Percentiles rank a stretch among this genome's conserved stretches.
Evolutionary conservation across 495 filamentous ascomycete genomes (phyloP).

Genomic region (Xylaria cubensis): DNA sequence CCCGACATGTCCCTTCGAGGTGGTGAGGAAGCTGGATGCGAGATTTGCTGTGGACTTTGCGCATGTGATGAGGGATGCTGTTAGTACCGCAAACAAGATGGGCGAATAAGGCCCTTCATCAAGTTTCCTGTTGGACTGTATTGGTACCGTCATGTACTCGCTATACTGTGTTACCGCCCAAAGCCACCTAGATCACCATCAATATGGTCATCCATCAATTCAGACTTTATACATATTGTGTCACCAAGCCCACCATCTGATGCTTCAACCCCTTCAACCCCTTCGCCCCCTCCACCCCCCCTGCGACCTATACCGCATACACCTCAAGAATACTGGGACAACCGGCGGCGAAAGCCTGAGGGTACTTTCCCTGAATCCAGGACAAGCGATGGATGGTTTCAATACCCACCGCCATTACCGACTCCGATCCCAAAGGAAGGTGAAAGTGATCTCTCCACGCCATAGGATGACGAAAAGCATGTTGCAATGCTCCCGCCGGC

Average conservation of each 20-base stretch:
- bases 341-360: not conserved
- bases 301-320: too few species aligned
- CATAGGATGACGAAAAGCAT: not conserved
- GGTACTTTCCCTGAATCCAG: not conserved
- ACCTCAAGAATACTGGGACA: too few species aligned
- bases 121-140: too few species aligned
- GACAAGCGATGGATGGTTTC: not conserved
- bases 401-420: not conserved
- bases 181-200: not conserved
- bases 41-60: conserved; percentile 45
- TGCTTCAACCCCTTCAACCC: too few species aligned
- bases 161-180: not conserved
- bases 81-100: conserved; percentile 30
- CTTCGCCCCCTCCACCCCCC: too few species aligned
- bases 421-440: not conserved
- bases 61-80: conserved; percentile 44
- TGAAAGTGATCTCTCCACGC: not conserved
- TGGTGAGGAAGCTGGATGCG: conserved; percentile 44
- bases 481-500: not conserved
- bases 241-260: not conserved
- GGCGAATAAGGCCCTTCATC: not conserved
- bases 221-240: not conserved
- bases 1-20: conserved; percentile 39
- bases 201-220: not conserved
- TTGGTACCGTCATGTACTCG: not conserved